Percentiles rank a stretch among this genome's conserved stretches.
Conservation (phyloP, 768 basidiomycete species). For the Mycena indigotica region DNA sequence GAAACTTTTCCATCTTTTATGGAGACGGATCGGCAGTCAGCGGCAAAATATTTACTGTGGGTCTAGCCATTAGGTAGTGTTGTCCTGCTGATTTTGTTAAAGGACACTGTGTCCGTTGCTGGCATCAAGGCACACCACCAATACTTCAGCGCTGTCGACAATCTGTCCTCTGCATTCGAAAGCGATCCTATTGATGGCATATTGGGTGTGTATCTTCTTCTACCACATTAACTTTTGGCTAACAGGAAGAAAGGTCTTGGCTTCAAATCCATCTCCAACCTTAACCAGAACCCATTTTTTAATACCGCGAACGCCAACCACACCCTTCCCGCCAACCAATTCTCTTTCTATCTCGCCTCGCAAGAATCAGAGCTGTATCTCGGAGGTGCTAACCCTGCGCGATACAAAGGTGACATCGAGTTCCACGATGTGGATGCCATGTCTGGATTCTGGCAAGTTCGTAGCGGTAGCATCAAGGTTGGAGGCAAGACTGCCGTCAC, state of each 20-base stretch:
- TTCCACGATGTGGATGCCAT: slow-evolving; percentile 28
- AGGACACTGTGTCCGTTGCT: slow-evolving; percentile 6
- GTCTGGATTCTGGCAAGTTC: slow-evolving; percentile 29
- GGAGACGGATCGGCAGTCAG: slow-evolving; percentile 45
- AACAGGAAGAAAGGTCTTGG: slow-evolving; percentile 42
- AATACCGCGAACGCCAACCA: slow-evolving; percentile 40
- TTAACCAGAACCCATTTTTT: slow-evolving; percentile 37
- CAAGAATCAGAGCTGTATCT: slow-evolving; percentile 49
- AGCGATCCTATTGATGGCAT: slow-evolving; percentile 8
- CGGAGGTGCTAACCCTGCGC: slow-evolving; percentile 47
- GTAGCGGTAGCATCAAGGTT: slow-evolving; percentile 12
- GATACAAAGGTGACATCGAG: slow-evolving; percentile 45
- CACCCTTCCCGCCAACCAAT: slow-evolving; percentile 34
- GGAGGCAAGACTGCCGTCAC: slow-evolving; percentile 1
- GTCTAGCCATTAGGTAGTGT: neutral
- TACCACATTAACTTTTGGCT: too few relatives aligned
- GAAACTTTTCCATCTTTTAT: slow-evolving; percentile 40
- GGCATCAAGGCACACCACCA: slow-evolving; percentile 22
- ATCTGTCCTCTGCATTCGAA: slow-evolving; percentile 30
- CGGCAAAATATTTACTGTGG: slow-evolving; percentile 41
- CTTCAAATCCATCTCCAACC: slow-evolving; percentile 34
- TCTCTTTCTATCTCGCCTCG: slow-evolving; percentile 45
- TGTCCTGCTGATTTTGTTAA: neutral
- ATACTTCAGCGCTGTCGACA: slow-evolving; percentile 35
- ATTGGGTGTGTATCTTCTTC: slow-evolving; percentile 29